Percentiles rank a stretch among this genome's conserved stretches.
These are phyloP conservation scores for Coelastrella sp. DNA, from an alignment of 139 green algal species.

Conservation along the genomic window DNA sequence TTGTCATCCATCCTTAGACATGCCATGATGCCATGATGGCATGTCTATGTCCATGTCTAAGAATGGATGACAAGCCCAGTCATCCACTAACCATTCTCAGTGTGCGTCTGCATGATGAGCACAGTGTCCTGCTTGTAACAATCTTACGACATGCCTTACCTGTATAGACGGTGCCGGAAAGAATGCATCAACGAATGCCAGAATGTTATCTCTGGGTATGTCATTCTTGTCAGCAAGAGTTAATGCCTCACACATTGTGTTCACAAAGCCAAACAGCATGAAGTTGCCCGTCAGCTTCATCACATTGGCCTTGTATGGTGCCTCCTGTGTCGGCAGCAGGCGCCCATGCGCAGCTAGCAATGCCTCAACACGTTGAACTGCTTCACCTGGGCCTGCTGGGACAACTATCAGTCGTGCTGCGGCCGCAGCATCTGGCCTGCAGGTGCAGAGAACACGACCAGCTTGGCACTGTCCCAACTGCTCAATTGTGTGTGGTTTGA, in stretches of 20 bases:
- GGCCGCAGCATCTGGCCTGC: slow-evolving; percentile 54
- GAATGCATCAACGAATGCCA: slow-evolving; percentile 44
- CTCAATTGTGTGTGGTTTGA: neutral
- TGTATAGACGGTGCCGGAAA: slow-evolving; percentile 42
- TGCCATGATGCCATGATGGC: no score
- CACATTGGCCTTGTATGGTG: slow-evolving; percentile 39
- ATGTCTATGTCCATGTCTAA: no score
- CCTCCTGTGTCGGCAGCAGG: slow-evolving; percentile 17
- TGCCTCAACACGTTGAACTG: neutral
- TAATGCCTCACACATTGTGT: slow-evolving; percentile 40
- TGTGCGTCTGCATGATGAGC: no score
- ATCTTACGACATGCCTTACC: neutral
- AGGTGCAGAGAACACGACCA: neutral
- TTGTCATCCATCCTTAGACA: no score
- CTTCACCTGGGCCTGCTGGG: slow-evolving; percentile 13
- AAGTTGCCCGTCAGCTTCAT: slow-evolving; percentile 53
- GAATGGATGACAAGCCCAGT: no score
- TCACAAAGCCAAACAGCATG: slow-evolving; percentile 44
- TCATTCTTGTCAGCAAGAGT: slow-evolving; percentile 45
- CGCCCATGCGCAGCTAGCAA: slow-evolving; percentile 43
- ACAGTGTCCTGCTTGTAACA: neutral
- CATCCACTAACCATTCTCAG: no score
- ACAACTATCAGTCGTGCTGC: slow-evolving; percentile 44
- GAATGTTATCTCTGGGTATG: slow-evolving; percentile 24
- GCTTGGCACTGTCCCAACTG: no score